Percentiles rank a stretch among this genome's conserved stretches.
phyloP scores from a whole-genome alignment of 106 monocot genomes.

The Agapanthus africanus region DNA sequence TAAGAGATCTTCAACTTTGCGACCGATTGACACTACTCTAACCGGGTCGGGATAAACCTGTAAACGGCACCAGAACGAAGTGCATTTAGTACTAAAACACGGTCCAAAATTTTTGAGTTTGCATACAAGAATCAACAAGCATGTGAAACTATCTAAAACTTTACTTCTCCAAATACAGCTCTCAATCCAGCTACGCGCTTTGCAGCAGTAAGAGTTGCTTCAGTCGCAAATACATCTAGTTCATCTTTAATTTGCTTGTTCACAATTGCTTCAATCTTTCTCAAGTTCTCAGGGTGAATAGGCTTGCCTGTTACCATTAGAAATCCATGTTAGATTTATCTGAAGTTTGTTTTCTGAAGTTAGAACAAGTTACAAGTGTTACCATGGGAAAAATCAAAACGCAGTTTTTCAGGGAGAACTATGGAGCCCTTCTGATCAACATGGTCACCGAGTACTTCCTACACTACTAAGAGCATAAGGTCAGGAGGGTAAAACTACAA shows the following conservation, averaged over 20 bases:
- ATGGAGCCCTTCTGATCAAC: conserved; percentile 98
- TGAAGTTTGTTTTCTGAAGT: no score
- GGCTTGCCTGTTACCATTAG: conserved; percentile 63
- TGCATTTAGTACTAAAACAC: not conserved
- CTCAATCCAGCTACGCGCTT: conserved; percentile 61
- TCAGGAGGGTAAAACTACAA: not conserved
- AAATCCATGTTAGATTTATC: no score
- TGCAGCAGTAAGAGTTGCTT: conserved; percentile 50
- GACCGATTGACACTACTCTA: conserved; percentile 78
- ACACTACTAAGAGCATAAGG: conserved; percentile 13
- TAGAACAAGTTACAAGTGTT: no score
- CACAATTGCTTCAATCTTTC: conserved; percentile 85
- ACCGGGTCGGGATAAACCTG: conserved; percentile 89
- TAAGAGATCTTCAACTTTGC: conserved; percentile 67
- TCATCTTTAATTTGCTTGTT: conserved; percentile 83
- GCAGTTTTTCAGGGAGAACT: conserved; percentile 93
- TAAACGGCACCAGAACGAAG: not conserved
- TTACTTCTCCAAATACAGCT: conserved; percentile 91
- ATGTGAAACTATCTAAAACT: not conserved
- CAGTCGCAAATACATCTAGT: conserved; percentile 72
- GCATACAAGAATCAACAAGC: not conserved
- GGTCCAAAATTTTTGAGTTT: not conserved
- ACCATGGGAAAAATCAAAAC: conserved; percentile 99
- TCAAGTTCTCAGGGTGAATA: conserved; percentile 65
- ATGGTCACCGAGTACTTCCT: conserved; percentile 98